Evolutionary conservation across 805 yeast species (phyloP).

Genomic region (Kuraishia capsulata): DNA sequence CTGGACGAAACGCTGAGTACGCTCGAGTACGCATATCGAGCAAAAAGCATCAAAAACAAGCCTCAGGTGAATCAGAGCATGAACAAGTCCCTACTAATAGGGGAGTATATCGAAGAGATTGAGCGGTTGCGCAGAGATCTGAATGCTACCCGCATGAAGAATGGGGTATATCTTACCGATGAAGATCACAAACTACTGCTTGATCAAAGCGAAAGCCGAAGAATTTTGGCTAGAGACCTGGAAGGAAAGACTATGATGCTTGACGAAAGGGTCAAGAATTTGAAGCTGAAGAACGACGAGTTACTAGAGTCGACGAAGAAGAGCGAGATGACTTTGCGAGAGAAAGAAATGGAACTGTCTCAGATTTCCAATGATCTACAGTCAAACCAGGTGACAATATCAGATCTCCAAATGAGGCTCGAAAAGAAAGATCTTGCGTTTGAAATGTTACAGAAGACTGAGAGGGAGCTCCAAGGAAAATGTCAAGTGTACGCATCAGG

Average conservation of each 20-base stretch:
- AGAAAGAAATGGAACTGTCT: neutral
- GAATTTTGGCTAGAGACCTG: constrained; percentile 40
- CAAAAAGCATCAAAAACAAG: constrained; percentile 67
- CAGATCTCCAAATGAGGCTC: too few relatives aligned
- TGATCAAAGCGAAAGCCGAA: constrained; percentile 40
- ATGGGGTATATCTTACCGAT: constrained; percentile 56
- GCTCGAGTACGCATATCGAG: constrained; percentile 79
- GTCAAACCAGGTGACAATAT: neutral
- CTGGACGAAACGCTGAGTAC: constrained; percentile 82
- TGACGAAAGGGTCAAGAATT: constrained; percentile 34
- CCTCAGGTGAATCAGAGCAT: constrained; percentile 59
- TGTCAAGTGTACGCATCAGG: neutral
- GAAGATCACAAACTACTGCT: constrained; percentile 32
- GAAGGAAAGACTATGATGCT: constrained; percentile 35
- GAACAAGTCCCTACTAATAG: constrained; percentile 46
- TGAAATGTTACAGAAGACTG: too few relatives aligned
- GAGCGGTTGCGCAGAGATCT: constrained; percentile 52
- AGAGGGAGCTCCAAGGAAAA: neutral
- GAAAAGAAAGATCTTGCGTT: too few relatives aligned
- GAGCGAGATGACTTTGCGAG: neutral
- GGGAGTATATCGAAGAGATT: constrained; percentile 46
- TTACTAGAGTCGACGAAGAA: constrained; percentile 1
- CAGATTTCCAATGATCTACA: neutral
- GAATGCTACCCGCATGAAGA: constrained; percentile 51
- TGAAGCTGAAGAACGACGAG: constrained; percentile 30